phyloP scores from a whole-genome alignment of 2,329 filamentous ascomycete genomes.

The Trichophyton rubrum region DNA sequence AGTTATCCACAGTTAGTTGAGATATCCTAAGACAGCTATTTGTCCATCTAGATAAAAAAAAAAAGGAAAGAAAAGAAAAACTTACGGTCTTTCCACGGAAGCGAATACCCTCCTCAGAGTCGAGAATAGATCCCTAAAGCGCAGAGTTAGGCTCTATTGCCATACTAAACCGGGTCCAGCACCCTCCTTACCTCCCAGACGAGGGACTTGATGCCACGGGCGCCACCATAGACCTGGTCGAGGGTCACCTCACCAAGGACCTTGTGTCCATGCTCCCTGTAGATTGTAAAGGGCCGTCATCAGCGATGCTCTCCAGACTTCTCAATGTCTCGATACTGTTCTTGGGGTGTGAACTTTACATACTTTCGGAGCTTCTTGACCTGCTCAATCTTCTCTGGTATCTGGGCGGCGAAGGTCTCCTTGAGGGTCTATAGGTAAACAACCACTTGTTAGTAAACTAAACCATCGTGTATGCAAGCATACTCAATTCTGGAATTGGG shows the following conservation, averaged over 20 bases:
- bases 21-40: not conserved
- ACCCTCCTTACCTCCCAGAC: constrained; percentile 66
- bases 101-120: constrained; percentile 96
- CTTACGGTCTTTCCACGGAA: constrained; percentile 89
- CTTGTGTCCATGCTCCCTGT: constrained; percentile 85
- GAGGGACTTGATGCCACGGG: constrained; percentile 94
- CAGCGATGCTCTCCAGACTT: not conserved
- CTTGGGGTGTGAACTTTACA: not conserved
- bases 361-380: constrained; percentile 98
- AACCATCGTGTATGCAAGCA: constrained; percentile 9
- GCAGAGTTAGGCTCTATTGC: constrained; percentile 3
- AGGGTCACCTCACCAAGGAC: constrained; percentile 96
- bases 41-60: not conserved
- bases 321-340: not conserved
- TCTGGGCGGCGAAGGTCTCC: constrained; percentile 91
- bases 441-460: constrained; percentile 12
- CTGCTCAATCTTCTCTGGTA: constrained; percentile 95
- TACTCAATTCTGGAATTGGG: constrained; percentile 11
- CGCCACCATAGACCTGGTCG: constrained; percentile 98
- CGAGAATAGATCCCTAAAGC: constrained; percentile 70
- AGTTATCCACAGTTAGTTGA: constrained; percentile 17
- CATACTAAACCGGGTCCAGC: not conserved
- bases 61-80: not conserved
- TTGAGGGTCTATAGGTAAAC: constrained; percentile 62
- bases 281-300: constrained; percentile 14